phyloP scores from a whole-genome alignment of 73 alveolate species.

The Blepharisma stoltei region DNA sequence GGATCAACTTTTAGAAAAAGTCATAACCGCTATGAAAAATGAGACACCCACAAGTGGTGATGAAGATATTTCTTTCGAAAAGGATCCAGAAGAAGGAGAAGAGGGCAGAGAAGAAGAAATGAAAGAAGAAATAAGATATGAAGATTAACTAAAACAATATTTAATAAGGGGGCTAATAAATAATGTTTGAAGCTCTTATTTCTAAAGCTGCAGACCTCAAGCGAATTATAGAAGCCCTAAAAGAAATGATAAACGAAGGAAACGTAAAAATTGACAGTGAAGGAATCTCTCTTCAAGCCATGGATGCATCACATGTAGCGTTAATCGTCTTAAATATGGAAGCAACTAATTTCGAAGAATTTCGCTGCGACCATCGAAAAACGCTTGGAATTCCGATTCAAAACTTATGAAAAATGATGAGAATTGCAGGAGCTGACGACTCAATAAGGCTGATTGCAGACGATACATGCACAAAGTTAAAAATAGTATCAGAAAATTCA shows the following conservation, averaged over 20 bases:
- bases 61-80: not conserved
- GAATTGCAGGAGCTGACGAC: slow-evolving; percentile 96
- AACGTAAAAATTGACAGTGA: slow-evolving; percentile 90
- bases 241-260: slow-evolving; percentile 93
- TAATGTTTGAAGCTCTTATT: slow-evolving; percentile 94
- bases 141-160: not conserved
- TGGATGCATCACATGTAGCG: slow-evolving; percentile 99
- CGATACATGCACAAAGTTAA: slow-evolving; percentile 86
- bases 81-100: not conserved
- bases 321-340: slow-evolving; percentile 87
- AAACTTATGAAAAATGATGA: slow-evolving; percentile 89
- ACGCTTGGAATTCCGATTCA: slow-evolving; percentile 91
- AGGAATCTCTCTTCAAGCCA: slow-evolving; percentile 98
- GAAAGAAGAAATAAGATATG: not conserved
- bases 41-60: slow-evolving; percentile 6
- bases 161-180: not conserved
- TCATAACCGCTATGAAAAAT: slow-evolving; percentile 11
- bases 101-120: slow-evolving; percentile 12
- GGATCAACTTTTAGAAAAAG: slow-evolving; percentile 6
- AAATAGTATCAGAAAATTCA: slow-evolving; percentile 89
- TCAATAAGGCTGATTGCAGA: slow-evolving; percentile 90
- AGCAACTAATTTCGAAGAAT: slow-evolving; percentile 93
- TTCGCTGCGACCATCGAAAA: slow-evolving; percentile 82
- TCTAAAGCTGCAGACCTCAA: slow-evolving; percentile 84
- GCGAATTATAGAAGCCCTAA: slow-evolving; percentile 92